Conservation (phyloP, 768 basidiomycete species). For the Tricholoma sp. region DNA sequence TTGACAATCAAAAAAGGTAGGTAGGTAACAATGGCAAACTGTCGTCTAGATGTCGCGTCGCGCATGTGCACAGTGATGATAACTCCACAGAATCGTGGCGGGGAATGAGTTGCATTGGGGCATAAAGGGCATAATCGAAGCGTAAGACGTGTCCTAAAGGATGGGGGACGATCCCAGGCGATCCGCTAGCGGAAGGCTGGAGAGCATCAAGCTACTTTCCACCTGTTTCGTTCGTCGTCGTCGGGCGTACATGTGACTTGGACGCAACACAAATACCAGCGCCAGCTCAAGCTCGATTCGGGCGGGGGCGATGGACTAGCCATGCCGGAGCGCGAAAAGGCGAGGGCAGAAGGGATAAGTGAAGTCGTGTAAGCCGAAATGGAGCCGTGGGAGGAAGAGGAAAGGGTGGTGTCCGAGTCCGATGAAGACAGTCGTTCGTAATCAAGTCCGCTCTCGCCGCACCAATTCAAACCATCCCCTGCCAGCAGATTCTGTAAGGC, state of each 20-base stretch:
- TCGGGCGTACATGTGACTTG: slow-evolving; percentile 9
- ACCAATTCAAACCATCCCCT: slow-evolving; percentile 24
- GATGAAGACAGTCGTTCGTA: slow-evolving; percentile 19
- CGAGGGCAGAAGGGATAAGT: slow-evolving; percentile 17
- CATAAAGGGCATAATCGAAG: slow-evolving; percentile 22
- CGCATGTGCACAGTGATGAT: slow-evolving; percentile 11
- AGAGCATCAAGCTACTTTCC: slow-evolving; percentile 27
- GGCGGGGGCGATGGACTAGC: slow-evolving; percentile 32
- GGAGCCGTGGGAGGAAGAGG: slow-evolving; percentile 11
- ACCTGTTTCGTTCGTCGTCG: slow-evolving; percentile 13
- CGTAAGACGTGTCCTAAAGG: slow-evolving; percentile 14
- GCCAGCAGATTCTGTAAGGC: slow-evolving; percentile 16
- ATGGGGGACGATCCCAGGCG: slow-evolving; percentile 9
- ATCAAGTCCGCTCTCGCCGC: slow-evolving; percentile 21
- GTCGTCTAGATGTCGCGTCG: slow-evolving; percentile 7
- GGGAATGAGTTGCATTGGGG: slow-evolving; percentile 14
- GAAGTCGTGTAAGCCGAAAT: slow-evolving; percentile 15
- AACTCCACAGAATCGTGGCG: slow-evolving; percentile 16
- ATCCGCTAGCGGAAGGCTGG: slow-evolving; percentile 20
- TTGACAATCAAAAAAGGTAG: slow-evolving; percentile 8
- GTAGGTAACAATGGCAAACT: slow-evolving; percentile 8
- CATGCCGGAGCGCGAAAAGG: slow-evolving; percentile 18
- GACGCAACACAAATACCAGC: slow-evolving; percentile 7
- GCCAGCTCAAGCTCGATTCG: slow-evolving; percentile 16
- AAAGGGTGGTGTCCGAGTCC: slow-evolving; percentile 16